Percentiles rank a stretch among this genome's conserved stretches.
Conservation (phyloP, 1,139 yeast genomes). For the Yamadazyma triangularis region DNA sequence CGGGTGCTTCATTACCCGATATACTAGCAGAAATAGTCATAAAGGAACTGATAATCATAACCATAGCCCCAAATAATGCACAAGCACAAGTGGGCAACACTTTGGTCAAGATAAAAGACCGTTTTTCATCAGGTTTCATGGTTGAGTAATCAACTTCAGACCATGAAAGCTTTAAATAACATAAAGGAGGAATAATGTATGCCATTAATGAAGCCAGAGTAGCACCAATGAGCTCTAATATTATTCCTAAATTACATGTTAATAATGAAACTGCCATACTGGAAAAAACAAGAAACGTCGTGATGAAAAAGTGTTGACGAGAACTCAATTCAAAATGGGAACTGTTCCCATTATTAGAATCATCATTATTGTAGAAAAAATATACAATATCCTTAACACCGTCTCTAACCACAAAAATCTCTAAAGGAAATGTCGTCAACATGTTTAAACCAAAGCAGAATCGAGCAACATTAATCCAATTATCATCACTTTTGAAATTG, state of each 20-base stretch:
- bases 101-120: conserved; percentile 24
- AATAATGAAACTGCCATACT: conserved; percentile 75
- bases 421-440: conserved; percentile 91
- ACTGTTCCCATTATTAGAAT: conserved; percentile 21
- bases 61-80: conserved; percentile 64
- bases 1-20: conserved; percentile 19
- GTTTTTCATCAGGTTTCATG: conserved; percentile 28
- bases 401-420: conserved; percentile 84
- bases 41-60: conserved; percentile 73
- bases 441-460: conserved; percentile 90
- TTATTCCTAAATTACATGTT: conserved; percentile 87
- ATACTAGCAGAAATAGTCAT: conserved; percentile 63
- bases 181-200: conserved; percentile 83
- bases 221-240: conserved; percentile 86
- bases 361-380: conserved; percentile 16
- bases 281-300: conserved; percentile 59
- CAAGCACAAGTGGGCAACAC: conserved; percentile 56
- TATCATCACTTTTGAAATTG: conserved; percentile 75
- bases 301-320: conserved; percentile 57
- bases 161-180: conserved; percentile 64
- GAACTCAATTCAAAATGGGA: conserved; percentile 40
- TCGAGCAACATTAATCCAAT: conserved; percentile 76
- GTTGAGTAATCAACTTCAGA: conserved; percentile 36
- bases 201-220: conserved; percentile 93
- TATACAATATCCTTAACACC: conserved; percentile 64